Evolutionary conservation across 116 monocot species (phyloP).

Genomic region (Trichopus zeylanicus): DNA sequence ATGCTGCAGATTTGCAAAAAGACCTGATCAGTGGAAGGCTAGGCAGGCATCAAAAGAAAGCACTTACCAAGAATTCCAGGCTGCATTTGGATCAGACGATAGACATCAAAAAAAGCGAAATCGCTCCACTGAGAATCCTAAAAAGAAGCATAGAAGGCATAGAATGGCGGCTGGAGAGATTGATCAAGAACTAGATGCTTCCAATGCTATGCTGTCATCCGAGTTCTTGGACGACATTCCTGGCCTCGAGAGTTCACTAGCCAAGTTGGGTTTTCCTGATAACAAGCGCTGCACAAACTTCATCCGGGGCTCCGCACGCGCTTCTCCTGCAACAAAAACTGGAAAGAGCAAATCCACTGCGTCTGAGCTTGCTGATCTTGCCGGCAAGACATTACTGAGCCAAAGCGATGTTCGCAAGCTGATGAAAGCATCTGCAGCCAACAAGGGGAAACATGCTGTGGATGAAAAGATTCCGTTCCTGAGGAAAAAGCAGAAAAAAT

Average conservation of each 20-base stretch:
- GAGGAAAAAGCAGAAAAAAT: not conserved
- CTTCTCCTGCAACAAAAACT: constrained; percentile 14
- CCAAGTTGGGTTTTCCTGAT: constrained; percentile 20
- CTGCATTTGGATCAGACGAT: constrained; percentile 41
- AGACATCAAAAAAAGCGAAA: constrained; percentile 4
- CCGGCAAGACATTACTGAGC: constrained; percentile 31
- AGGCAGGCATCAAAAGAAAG: constrained; percentile 56
- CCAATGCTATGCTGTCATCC: no score
- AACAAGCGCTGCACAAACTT: constrained; percentile 5
- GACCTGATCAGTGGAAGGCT: constrained; percentile 72
- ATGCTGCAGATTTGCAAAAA: constrained; percentile 49
- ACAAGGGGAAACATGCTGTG: constrained; percentile 14
- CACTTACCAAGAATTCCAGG: constrained; percentile 54
- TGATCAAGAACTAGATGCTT: not conserved
- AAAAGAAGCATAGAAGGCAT: constrained; percentile 19
- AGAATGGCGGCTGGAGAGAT: not conserved
- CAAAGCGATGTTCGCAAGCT: constrained; percentile 36
- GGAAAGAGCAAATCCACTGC: constrained; percentile 25
- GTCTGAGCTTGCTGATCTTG: constrained; percentile 52
- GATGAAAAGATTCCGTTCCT: constrained; percentile 7
- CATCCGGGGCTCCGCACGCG: constrained; percentile 1
- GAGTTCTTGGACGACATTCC: no score
- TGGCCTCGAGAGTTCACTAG: constrained; percentile 13
- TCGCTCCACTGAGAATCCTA: constrained; percentile 1
- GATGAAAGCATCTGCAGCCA: constrained; percentile 26